Evolutionary conservation across 1,284 basidiomycete species (phyloP), one percentile per base, ranked within the genome.

Genomic region (Testicularia cyperi): DNA sequence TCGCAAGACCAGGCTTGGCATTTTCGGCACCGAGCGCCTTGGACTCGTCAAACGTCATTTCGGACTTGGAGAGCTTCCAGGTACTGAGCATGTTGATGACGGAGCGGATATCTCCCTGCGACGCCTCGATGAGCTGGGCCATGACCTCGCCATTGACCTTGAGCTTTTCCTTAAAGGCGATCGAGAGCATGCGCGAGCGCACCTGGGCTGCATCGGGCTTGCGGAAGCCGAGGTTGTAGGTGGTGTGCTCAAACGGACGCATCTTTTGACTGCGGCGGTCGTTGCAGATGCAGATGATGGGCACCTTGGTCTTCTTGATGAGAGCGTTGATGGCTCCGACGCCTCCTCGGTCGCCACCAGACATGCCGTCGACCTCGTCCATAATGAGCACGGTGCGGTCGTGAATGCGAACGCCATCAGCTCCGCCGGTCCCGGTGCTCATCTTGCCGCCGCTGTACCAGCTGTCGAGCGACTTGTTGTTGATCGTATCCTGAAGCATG

Each of bases 301-400:
- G 95, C 38, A 97, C 86, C 87, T 87, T 90, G 12, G 89, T 88
- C 81, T 96, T 97, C 80, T 88, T 92, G 72, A 98, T 95, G 46
- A 99, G 75, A 0, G 85, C 84, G 53, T 92, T 92, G 68, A 98
- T 79, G 7, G 94, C 94, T 22, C 90, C 92, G 1, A 97, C 88
- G 55, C 94, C 94, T 16, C 95, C 94, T 38, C 94, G 83, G 78
- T 99, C 95, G 20, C 94, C 94, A 2, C 90, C 89, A 6, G 91
- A 95, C 92, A 98, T 98, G 7, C 95, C 94, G 68, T 99, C 94
- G 0, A 98, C 94, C 77, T 99, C 95, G 74, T 99, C 95, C 91
- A 99, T 96, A 76, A 98, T 97, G 32, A 98, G 79, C 61, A 91
- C 90, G 0, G 88, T 85, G 68, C 83, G 85, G 62, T 88, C 84